A percentile compares a stretch with the other conserved stretches of the same genome.
These are phyloP conservation scores for Pichia gijzeniarum DNA, from an alignment of 805 yeast species.

Conservation along the genomic window DNA sequence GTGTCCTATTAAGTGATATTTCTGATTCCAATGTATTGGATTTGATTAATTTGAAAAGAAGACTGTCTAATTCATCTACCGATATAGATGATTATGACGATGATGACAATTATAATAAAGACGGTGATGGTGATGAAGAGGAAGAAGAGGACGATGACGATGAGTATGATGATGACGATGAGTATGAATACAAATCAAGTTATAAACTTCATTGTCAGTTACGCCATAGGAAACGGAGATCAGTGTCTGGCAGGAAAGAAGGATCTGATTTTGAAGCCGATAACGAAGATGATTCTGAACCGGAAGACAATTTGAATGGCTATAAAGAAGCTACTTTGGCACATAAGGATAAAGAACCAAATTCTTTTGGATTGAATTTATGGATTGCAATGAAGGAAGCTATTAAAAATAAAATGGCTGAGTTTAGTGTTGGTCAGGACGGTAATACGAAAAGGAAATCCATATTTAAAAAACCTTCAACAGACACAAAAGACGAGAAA, in stretches of 20 bases:
- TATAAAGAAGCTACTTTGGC: conserved; percentile 3
- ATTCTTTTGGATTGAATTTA: conserved; percentile 21
- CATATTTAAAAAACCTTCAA: no score
- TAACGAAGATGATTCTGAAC: conserved; percentile 10
- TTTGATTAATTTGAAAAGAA: conserved; percentile 21
- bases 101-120: background rate
- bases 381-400: conserved; percentile 31
- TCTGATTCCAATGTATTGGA: conserved; percentile 36
- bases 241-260: background rate
- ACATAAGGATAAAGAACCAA: conserved; percentile 8
- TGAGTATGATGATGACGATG: background rate
- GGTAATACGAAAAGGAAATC: background rate
- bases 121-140: background rate
- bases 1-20: conserved; percentile 36
- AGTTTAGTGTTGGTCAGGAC: conserved; percentile 2
- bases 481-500: conserved; percentile 15
- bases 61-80: conserved; percentile 5
- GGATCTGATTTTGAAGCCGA: conserved; percentile 10
- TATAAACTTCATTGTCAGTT: background rate
- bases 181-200: conserved; percentile 1
- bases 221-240: background rate
- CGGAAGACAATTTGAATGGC: background rate
- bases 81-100: conserved; percentile 8
- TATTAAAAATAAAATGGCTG: conserved; percentile 14
- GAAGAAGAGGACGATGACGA: background rate